Evolutionary conservation across 1,139 yeast genomes (phyloP).

Genomic region (Suhomyces bribrorum): DNA sequence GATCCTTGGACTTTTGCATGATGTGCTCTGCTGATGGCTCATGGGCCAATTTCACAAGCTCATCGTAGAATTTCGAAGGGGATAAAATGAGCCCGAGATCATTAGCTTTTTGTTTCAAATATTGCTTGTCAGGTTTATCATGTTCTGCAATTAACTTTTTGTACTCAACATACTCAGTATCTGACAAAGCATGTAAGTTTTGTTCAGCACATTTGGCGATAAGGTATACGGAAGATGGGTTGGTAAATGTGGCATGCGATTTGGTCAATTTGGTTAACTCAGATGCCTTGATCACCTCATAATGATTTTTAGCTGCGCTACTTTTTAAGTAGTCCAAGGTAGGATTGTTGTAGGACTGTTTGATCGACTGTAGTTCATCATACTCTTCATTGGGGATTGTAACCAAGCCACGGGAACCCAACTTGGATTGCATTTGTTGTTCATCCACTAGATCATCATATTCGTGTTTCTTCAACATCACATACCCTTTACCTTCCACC

Average conservation of each 20-base stretch:
- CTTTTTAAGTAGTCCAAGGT: constrained; percentile 20
- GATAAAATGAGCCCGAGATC: constrained; percentile 35
- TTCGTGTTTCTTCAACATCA: constrained; percentile 28
- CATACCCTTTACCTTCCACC: constrained; percentile 30
- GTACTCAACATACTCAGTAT: constrained; percentile 24
- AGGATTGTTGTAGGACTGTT: constrained; percentile 19
- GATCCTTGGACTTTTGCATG: constrained; percentile 14
- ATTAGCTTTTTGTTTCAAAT: constrained; percentile 26
- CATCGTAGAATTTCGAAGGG: constrained; percentile 31
- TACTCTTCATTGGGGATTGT: constrained; percentile 31
- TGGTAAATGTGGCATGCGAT: constrained; percentile 13
- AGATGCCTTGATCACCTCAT: constrained; percentile 21
- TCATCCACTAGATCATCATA: constrained; percentile 33
- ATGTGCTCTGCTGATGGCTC: constrained; percentile 25
- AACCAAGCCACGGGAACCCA: constrained; percentile 35
- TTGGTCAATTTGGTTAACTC: constrained; percentile 23
- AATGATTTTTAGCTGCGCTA: constrained; percentile 19
- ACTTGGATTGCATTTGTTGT: constrained; percentile 34
- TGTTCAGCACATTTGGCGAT: constrained; percentile 26
- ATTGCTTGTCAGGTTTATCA: constrained; percentile 30
- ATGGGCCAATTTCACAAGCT: constrained; percentile 28
- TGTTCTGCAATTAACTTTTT: constrained; percentile 28
- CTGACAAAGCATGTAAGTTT: constrained; percentile 27
- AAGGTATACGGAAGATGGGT: constrained; percentile 35
- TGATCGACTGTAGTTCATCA: constrained; percentile 17